Base-by-base conservation (phyloP, 768 basidiomycete species). In the Kwoniella mangroviensis region DNA sequence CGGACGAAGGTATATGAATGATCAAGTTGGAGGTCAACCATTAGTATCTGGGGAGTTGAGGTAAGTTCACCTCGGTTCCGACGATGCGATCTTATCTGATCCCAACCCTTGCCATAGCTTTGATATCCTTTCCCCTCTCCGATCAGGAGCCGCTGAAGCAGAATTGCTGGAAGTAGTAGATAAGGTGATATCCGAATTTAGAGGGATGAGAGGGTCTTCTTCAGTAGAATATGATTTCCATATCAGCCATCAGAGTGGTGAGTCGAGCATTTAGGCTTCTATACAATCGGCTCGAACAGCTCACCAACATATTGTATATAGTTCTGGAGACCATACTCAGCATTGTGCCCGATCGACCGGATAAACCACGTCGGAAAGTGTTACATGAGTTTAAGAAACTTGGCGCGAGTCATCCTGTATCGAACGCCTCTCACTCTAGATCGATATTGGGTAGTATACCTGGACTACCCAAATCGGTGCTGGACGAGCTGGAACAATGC, bases 401-500 rank as follows among this genome's bases (percentile, higher is more conserved):
- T 9, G 68, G 63, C 2, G 22, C 68, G 2, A 63, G 52, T 45
- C 67, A 58, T 24, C 41, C 67, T 12, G 60, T 68, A 12, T 54
- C 60, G 17, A 56, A 22, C n/a, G 5, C 58, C 2, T 17, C 51
- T 21, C 63, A 69, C 21, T 55, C 65, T 10, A 70, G 67, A 52
- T 42, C 52, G 26, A 43, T 65, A 51, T 54, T 76, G 11, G 54
- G 63, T 19, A 52, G 15, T 21, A 41, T 77, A n/a, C 42, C 68
- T 3, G 71, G 74, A 21, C 58, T 81, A 6, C 42, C 73, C 4
- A 79, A 77, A 53, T 59, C 71, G 11, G 15, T 75, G 2, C 51
- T 74, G 24, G 80, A 83, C 57, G 79, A 78, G n/a, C 69, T 83
- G 9, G 79, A 83, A 51, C 78, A 80, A 55, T 81, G 76, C 66